phyloP scores from a whole-genome alignment of 2,329 filamentous ascomycete species.

The Fusarium buxicola region DNA sequence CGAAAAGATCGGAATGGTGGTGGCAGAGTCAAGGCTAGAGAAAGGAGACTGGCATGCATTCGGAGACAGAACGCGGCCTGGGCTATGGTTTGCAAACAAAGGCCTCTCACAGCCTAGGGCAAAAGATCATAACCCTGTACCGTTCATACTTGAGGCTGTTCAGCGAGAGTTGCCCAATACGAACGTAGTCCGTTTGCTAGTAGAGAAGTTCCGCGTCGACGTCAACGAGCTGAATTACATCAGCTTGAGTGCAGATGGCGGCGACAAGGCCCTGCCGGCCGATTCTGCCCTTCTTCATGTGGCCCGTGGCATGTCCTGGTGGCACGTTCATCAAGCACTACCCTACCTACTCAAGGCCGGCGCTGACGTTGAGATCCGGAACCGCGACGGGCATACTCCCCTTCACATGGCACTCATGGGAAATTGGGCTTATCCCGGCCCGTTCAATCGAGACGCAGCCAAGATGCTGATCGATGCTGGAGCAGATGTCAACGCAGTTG shows the following conservation, averaged over 20 bases:
- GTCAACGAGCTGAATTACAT: conserved; percentile 42
- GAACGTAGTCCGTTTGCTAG: conserved; percentile 49
- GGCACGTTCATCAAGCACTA: conserved; percentile 40
- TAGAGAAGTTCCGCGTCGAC: conserved; percentile 50
- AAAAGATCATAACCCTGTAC: not conserved
- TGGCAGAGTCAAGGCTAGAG: conserved; percentile 10
- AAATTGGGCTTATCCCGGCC: not conserved
- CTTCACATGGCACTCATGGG: conserved; percentile 31
- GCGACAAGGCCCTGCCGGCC: not conserved
- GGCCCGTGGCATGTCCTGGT: conserved; percentile 31
- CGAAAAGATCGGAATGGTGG: conserved; percentile 31
- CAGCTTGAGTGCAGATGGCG: not conserved
- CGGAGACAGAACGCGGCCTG: conserved; percentile 26
- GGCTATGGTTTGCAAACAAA: conserved; percentile 30
- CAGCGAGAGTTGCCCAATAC: conserved; percentile 50
- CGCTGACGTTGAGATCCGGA: conserved; percentile 25
- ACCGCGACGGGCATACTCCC: conserved; percentile 24
- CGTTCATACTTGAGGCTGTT: conserved; percentile 46
- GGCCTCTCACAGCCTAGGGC: not conserved
- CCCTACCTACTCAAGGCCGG: conserved; percentile 38
- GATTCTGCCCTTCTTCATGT: conserved; percentile 30
- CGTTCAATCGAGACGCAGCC: conserved; percentile 29
- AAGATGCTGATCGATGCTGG: conserved; percentile 34
- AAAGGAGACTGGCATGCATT: conserved; percentile 38
- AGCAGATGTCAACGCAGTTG: conserved; percentile 38